Evolutionary conservation across 2,329 filamentous ascomycete species (phyloP), one percentile per base, ranked within the genome.

Genomic region (Pyricularia grisea): DNA sequence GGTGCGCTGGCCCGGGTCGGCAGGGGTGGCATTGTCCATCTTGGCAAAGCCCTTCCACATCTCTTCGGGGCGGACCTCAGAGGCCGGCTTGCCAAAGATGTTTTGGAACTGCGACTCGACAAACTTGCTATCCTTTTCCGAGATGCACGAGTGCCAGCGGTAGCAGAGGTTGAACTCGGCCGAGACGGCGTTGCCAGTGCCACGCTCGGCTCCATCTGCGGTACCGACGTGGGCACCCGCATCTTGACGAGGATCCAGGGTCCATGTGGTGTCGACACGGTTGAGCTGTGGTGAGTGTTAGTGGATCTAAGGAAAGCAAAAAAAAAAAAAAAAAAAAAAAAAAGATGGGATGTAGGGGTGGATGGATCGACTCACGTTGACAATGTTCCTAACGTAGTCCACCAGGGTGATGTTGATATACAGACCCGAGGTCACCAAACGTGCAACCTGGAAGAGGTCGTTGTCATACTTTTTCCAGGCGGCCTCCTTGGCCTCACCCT

Each of bases 151-250:
- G 80, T 96, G 92, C 92, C 92, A 96, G 72, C 92, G 85, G 77
- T 97, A 96, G 73, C 91, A 90, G 11, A 97, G 83, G 75, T 95
- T 96, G 83, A 97, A 97, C 80, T 97, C 93, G 3, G 91, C 92
- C 0, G 92, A 94, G 5, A 94, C 92, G 72, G 91, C 88, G 74
- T 95, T 96, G 67, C 93, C 93, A 0, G 91, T 87, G 61, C 92
- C 93, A 28, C 88, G 84, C 64, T 91, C 87, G 0, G 90, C 86
- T 0, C 87, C 85, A 1, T 85, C 78, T 36, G 83, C 82, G 10
- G 83, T 88, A 72, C 82, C 83, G 0, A 78, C 80, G 3, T 82
- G 78, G 0, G 84, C 84, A 58, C 85, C 88, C 78, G 89, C 90
- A 73, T 91, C 87, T 14, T 87, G 85, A 28, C 92, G 85, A 0